A percentile compares a stretch with the other conserved stretches of the same genome.
phyloP scores from a whole-genome alignment of 2,329 filamentous ascomycete genomes.

The Calonectria hawksworthii region DNA sequence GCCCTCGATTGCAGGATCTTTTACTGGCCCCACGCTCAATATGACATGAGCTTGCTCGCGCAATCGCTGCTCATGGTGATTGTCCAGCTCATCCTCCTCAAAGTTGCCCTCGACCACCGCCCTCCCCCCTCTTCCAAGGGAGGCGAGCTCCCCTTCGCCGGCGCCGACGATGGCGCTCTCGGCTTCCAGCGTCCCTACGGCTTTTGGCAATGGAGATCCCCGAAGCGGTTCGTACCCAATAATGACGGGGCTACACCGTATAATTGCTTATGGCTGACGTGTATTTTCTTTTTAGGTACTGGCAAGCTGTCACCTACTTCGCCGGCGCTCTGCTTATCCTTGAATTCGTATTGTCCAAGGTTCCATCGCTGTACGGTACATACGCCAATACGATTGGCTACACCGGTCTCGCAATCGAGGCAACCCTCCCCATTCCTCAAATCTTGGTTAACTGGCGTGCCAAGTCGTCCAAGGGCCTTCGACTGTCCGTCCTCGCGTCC shows the following conservation, averaged over 20 bases:
- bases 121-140: conserved; percentile 71
- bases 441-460: conserved; percentile 78
- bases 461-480: conserved; percentile 82
- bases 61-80: conserved; percentile 77
- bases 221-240: conserved; percentile 70
- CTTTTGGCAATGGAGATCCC: conserved; percentile 86
- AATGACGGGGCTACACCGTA: neutral
- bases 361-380: conserved; percentile 68
- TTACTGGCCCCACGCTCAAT: conserved; percentile 77
- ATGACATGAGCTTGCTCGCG: conserved; percentile 73
- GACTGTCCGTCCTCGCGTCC: conserved; percentile 80
- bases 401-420: conserved; percentile 83
- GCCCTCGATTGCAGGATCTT: conserved; percentile 67
- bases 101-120: conserved; percentile 78
- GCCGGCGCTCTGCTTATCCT: conserved; percentile 71
- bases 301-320: conserved; percentile 81
- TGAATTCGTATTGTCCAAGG: conserved; percentile 76
- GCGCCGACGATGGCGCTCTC: conserved; percentile 55
- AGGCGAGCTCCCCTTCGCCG: conserved; percentile 75
- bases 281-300: conserved; percentile 68
- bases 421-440: conserved; percentile 85
- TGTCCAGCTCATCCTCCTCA: conserved; percentile 74
- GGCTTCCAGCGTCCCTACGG: conserved; percentile 74
- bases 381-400: conserved; percentile 81
- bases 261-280: conserved; percentile 26